Conservation (phyloP, 768 basidiomycete genomes). For the Leucosporidium scottii region DNA sequence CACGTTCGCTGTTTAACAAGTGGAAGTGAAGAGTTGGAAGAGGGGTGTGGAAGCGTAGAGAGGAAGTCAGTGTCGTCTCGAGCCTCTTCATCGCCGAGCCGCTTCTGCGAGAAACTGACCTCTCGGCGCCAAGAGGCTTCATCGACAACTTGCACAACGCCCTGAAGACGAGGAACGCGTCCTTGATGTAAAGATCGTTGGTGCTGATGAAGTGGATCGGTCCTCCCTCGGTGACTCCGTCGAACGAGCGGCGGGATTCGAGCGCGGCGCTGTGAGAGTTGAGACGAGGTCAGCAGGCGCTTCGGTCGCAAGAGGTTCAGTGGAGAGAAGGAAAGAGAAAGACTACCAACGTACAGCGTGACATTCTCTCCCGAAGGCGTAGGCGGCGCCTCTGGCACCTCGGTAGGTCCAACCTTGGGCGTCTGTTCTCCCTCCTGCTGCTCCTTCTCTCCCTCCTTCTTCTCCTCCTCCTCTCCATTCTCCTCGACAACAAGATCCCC, state of each 20-base stretch:
- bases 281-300: not conserved
- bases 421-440: not conserved
- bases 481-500: not conserved
- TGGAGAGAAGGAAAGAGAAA: not conserved
- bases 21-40: slow-evolving; percentile 1
- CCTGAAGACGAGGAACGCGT: slow-evolving; percentile 94
- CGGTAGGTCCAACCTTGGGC: not conserved
- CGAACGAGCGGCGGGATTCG: slow-evolving; percentile 1
- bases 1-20: slow-evolving; percentile 95
- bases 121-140: slow-evolving; percentile 91
- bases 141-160: slow-evolving; percentile 96
- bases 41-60: not conserved
- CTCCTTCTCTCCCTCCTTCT: not conserved
- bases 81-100: too few species aligned
- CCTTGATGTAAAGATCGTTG: slow-evolving; percentile 91
- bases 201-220: slow-evolving; percentile 38
- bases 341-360: slow-evolving; percentile 25
- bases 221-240: not conserved
- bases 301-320: not conserved
- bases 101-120: too few species aligned
- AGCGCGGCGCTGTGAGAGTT: not conserved
- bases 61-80: too few species aligned
- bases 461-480: not conserved
- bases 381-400: not conserved
- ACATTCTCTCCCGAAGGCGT: slow-evolving; percentile 12